phyloP scores from a whole-genome alignment of 495 filamentous ascomycete species.

The Penicillium herquei region DNA sequence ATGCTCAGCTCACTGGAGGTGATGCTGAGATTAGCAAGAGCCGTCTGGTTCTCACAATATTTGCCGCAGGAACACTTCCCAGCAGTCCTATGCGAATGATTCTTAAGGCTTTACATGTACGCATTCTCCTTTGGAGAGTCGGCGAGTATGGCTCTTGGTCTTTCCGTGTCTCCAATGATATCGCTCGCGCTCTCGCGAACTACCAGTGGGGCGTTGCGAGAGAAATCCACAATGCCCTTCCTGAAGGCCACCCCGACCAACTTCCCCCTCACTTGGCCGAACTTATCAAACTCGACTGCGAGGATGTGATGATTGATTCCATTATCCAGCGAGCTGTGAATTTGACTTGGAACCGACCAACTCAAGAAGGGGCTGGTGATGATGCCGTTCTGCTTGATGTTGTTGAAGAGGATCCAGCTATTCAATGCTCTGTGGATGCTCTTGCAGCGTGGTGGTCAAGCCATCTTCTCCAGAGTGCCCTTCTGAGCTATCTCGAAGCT shows the following conservation, averaged over 20 bases:
- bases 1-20: constrained; percentile 92
- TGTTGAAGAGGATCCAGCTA: constrained; percentile 82
- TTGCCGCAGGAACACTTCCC: constrained; percentile 85
- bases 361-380: constrained; percentile 58
- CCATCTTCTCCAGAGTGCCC: constrained; percentile 66
- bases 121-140: constrained; percentile 80
- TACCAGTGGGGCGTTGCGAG: constrained; percentile 81
- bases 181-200: constrained; percentile 66
- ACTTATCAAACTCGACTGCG: constrained; percentile 72
- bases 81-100: constrained; percentile 81
- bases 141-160: constrained; percentile 60
- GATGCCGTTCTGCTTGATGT: constrained; percentile 73
- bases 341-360: constrained; percentile 82
- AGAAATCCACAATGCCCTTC: constrained; percentile 58
- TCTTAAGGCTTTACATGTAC: constrained; percentile 89
- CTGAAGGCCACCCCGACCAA: constrained; percentile 57
- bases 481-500: constrained; percentile 59
- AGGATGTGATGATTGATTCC: constrained; percentile 70
- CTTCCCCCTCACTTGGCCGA: constrained; percentile 74
- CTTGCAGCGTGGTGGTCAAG: constrained; percentile 89
- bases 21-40: constrained; percentile 88
- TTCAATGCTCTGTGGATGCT: constrained; percentile 84
- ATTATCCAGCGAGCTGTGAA: constrained; percentile 88
- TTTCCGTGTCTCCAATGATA: constrained; percentile 58
- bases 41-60: constrained; percentile 79